phyloP scores from a whole-genome alignment of 768 basidiomycete species.

The Xerocomus spinulosus region DNA sequence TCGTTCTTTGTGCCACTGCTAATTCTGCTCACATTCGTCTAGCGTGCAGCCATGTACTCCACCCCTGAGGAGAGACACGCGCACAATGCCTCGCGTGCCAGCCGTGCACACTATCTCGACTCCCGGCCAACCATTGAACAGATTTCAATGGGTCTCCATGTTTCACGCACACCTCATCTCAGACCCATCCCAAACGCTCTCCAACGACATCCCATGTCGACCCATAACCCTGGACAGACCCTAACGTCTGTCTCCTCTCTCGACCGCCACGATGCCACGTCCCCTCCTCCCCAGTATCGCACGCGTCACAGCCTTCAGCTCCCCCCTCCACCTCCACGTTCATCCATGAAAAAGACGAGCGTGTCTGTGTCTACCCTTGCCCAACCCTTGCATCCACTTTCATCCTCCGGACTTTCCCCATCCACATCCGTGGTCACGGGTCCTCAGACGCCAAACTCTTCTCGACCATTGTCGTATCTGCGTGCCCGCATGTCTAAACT shows the following conservation, averaged over 20 bases:
- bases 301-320: slow-evolving; percentile 31
- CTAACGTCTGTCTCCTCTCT: slow-evolving; percentile 25
- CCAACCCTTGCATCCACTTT: slow-evolving; percentile 15
- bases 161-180: slow-evolving; percentile 72
- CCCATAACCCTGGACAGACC: slow-evolving; percentile 15
- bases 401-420: slow-evolving; percentile 16
- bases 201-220: slow-evolving; percentile 16
- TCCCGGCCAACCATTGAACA: slow-evolving; percentile 66
- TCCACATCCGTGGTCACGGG: slow-evolving; percentile 36
- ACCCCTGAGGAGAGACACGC: slow-evolving; percentile 38
- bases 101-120: slow-evolving; percentile 37
- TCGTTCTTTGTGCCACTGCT: not conserved
- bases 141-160: slow-evolving; percentile 77
- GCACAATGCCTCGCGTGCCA: slow-evolving; percentile 29
- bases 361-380: slow-evolving; percentile 19
- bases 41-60: slow-evolving; percentile 38
- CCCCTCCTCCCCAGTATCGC: slow-evolving; percentile 20
- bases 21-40: slow-evolving; percentile 9
- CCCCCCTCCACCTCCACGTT: slow-evolving; percentile 58
- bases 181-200: slow-evolving; percentile 33
- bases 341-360: slow-evolving; percentile 58
- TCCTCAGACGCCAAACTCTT: slow-evolving; percentile 20
- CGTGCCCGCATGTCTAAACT: slow-evolving; percentile 52
- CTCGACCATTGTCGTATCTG: slow-evolving; percentile 35
- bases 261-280: slow-evolving; percentile 21